Evolutionary conservation across 83 land plant genomes (phyloP).

Genomic region (Diphasiastrum complanatum): DNA sequence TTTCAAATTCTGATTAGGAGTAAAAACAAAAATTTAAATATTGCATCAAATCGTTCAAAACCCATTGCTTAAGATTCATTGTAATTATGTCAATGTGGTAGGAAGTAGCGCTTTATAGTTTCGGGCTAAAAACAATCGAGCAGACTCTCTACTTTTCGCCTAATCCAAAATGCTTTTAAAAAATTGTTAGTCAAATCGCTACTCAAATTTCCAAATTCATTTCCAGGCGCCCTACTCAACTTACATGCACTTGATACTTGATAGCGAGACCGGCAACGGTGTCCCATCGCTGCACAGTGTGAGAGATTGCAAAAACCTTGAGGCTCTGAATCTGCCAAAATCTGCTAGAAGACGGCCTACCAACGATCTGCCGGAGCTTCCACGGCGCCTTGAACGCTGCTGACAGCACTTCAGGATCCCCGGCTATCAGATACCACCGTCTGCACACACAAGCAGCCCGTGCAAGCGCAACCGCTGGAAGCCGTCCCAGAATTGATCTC

Average conservation of each 20-base stretch:
- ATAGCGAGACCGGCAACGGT: conserved; percentile 75
- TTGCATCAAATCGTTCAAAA: too few species aligned
- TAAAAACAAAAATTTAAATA: too few species aligned
- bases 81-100: too few species aligned
- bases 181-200: too few species aligned
- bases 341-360: conserved; percentile 52
- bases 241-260: conserved; percentile 84
- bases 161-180: too few species aligned
- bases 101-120: too few species aligned
- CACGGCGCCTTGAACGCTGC: conserved; percentile 60
- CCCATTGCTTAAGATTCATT: too few species aligned
- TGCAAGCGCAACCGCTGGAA: conserved; percentile 52
- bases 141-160: too few species aligned
- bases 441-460: conserved; percentile 86
- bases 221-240: too few species aligned
- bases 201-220: too few species aligned
- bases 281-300: conserved; percentile 55
- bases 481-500: conserved; percentile 47
- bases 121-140: too few species aligned
- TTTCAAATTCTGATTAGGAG: too few species aligned
- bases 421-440: conserved; percentile 59
- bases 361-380: conserved; percentile 62
- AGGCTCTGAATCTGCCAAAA: conserved; percentile 69
- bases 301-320: conserved; percentile 74
- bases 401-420: conserved; percentile 42